Percentiles rank a stretch among this genome's conserved stretches.
These are phyloP conservation scores for Solanum microdontum DNA, from an alignment of 257 asterid species.

Conservation along the genomic window DNA sequence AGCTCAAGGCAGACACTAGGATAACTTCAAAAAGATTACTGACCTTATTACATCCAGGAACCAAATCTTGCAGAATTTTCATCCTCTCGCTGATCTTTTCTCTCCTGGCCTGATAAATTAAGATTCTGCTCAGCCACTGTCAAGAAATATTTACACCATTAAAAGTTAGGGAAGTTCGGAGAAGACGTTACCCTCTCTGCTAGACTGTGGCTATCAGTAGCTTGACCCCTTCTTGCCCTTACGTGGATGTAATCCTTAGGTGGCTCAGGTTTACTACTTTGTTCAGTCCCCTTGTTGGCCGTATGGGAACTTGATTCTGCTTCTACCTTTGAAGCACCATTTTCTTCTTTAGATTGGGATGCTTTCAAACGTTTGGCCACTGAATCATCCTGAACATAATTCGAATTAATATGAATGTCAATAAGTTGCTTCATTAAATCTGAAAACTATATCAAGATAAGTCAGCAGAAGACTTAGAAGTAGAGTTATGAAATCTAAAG, in stretches of 20 bases:
- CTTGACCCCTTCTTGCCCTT: slow-evolving; percentile 95
- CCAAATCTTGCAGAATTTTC: slow-evolving; percentile 90
- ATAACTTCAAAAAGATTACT: background rate
- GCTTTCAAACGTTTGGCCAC: slow-evolving; percentile 33
- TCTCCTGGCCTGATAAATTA: slow-evolving; percentile 59
- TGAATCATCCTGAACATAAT: slow-evolving; percentile 30
- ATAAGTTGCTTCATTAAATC: background rate
- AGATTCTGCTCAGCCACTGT: background rate
- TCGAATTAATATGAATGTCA: background rate
- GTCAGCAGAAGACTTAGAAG: background rate
- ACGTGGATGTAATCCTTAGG: slow-evolving; percentile 91
- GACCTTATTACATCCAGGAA: slow-evolving; percentile 95
- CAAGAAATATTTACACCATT: background rate
- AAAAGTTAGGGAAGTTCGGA: background rate
- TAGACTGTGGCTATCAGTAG: slow-evolving; percentile 92
- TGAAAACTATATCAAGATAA: background rate
- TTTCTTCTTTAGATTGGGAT: slow-evolving; percentile 24
- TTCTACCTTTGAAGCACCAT: slow-evolving; percentile 33
- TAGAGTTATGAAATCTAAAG: background rate
- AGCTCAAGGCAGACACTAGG: background rate
- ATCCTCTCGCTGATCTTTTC: slow-evolving; percentile 95
- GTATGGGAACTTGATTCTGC: slow-evolving; percentile 46
- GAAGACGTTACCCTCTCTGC: slow-evolving; percentile 64
- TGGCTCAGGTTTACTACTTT: slow-evolving; percentile 47
- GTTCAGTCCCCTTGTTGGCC: slow-evolving; percentile 35